Evolutionary conservation across 2,329 filamentous ascomycete species (phyloP), one percentile per base, ranked within the genome.

Genomic region (Claviceps fusiformis): DNA sequence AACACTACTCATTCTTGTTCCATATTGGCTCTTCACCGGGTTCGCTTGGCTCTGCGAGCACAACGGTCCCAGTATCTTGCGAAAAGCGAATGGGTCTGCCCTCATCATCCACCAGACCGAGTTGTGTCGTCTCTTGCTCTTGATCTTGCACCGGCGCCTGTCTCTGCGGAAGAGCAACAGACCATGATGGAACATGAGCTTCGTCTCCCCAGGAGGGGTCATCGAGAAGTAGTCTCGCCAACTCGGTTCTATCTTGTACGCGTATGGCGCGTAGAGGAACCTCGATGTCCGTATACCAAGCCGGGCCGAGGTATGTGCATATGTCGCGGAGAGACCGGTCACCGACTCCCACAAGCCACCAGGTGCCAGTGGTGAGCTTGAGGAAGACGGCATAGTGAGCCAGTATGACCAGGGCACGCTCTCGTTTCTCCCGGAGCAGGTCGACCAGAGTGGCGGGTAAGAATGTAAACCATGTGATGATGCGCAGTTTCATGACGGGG

Each of bases 391-490:
- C 67, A 56, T 79, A 79, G 59, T 81, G 69, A 1, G 76, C 77
- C 11, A 82, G 53, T 43, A 81, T 76, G 52, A 81, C 58, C 0
- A 81, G 66, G 2, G 77, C 72, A 33, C 74, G 72, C 0, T 75
- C 74, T 1, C 71, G 68, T 50, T 63, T 66, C 29, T 70, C 59
- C 15, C 70, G 68, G 1, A 71, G 71, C 7, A 78, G 65, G 2
- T 73, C 67, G 54, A 78, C 63, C 54, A 80, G 77, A 5, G 58
- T 58, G 0, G 62, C 62, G 6, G 75, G 74, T 24, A 79, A 58
- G 53, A 75, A 80, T 2, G 76, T 81, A 55, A 78, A 73, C 67
- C 75, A 78, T 10, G 75, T 78, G 57, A 77, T 72, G 62, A 78
- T 70, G 54, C 78, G 74, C 15, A 81, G 64, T 56, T 69, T 65